phyloP scores from a whole-genome alignment of 371 early-diverging fungal species.

The Mucor saturninus region DNA sequence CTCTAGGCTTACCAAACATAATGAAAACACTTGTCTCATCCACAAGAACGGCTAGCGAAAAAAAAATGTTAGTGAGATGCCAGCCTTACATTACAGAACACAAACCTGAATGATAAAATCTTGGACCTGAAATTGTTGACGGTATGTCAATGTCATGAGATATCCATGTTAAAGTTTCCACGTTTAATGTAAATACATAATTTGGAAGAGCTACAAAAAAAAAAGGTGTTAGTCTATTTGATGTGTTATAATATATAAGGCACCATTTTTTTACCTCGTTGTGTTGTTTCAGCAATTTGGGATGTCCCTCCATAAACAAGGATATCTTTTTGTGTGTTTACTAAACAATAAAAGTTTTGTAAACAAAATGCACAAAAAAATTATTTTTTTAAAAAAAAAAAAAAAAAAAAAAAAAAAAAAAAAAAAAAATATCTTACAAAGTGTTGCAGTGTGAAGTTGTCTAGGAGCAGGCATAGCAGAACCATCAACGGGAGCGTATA shows the following conservation, averaged over 20 bases:
- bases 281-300: neutral
- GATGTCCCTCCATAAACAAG: neutral
- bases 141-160: neutral
- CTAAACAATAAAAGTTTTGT: neutral
- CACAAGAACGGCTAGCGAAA: neutral
- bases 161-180: neutral
- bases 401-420: no score
- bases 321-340: neutral
- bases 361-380: neutral
- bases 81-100: neutral
- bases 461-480: neutral
- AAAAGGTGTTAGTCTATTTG: neutral
- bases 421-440: no score
- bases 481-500: neutral
- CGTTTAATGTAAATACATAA: neutral
- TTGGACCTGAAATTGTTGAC: neutral
- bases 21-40: slow-evolving; percentile 1
- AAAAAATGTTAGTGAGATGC: neutral
- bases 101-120: slow-evolving; percentile 2
- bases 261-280: neutral
- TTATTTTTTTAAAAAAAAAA: no score
- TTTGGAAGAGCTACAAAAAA: neutral
- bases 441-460: neutral
- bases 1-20: neutral
- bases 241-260: neutral